These are phyloP conservation scores for Trypanosoma congolense DNA, from an alignment of 208 protist species.

Conservation along the genomic window DNA sequence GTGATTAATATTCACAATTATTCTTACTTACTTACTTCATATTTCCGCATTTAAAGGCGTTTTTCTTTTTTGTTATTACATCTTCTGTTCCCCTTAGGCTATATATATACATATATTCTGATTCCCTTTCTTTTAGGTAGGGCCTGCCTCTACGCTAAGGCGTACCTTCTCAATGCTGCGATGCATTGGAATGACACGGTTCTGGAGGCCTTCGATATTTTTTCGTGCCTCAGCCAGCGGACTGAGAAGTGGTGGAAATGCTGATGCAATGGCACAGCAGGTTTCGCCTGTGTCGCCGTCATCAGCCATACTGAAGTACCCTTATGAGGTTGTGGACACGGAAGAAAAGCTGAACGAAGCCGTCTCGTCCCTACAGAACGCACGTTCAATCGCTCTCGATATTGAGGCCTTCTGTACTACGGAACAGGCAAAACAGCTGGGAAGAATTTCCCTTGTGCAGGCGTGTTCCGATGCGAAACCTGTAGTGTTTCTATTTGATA, in stretches of 20 bases:
- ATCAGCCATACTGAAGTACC: conserved; percentile 43
- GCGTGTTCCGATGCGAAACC: conserved; percentile 49
- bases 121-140: neutral
- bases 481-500: conserved; percentile 81
- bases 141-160: neutral
- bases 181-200: neutral
- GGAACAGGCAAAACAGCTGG: conserved; percentile 54
- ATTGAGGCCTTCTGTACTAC: conserved; percentile 82
- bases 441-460: conserved; percentile 79
- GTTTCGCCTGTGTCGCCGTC: conserved; percentile 4
- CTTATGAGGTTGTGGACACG: conserved; percentile 65
- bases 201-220: conserved; percentile 5
- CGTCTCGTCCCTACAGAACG: conserved; percentile 26
- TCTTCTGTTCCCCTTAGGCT: too few relatives aligned
- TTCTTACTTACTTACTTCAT: too few relatives aligned
- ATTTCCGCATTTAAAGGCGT: too few relatives aligned
- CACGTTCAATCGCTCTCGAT: conserved; percentile 65
- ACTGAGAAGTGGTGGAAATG: neutral
- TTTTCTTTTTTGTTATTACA: too few relatives aligned
- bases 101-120: too few relatives aligned
- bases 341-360: conserved; percentile 28
- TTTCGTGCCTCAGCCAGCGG: neutral
- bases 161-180: conserved; percentile 9
- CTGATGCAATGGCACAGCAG: neutral
- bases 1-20: too few relatives aligned